Evolutionary conservation across 2,329 filamentous ascomycete species (phyloP), one percentile per base, ranked within the genome.

Genomic region (Leptosphaerulina australis): DNA sequence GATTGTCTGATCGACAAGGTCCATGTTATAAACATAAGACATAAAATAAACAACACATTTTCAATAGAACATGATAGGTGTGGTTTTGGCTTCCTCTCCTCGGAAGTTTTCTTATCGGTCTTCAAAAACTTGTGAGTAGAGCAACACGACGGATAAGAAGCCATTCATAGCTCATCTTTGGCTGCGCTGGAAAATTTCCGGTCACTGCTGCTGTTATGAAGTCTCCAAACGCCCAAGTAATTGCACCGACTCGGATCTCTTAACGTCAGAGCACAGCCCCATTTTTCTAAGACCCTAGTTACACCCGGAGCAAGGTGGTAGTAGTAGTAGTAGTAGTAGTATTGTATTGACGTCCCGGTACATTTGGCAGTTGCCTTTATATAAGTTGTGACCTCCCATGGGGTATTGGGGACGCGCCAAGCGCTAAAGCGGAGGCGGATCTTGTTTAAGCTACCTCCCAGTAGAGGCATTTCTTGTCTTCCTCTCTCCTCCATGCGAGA

Each of bases 221-320:
- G 14, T 4, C 31, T 15, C 38, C 38, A 30, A 12, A 41, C 25
- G 20, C 18, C 15, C 9, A 39, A 10, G 14, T 34, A 21, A n/a
- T 38, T 12, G 39, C 39, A 43, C 6, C 17, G 20, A 15, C 20
- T 24, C 4, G 44, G 34, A 3, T 31, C n/a, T 14, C 25, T 33
- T 4, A 14, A 9, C 11, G 33, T 4, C 10, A 39, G 34, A 17
- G 39, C 35, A n/a, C 17, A 39, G 6, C 15, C 44, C 34, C 34
- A 39, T 14, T 17, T 5, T 39, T 29, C 24, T 14, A 47, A 9
- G 25, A 39, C 14, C 11, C 44, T 20, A 17, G 44, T 47, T 8
- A 35, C 44, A 21, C 40, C 40, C 3, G 44, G 44, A 6, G 44
- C n/a, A n/a, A n/a, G n/a, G n/a, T n/a, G n/a, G n/a, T n/a, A n/a